phyloP scores from a whole-genome alignment of 2,329 filamentous ascomycete species.

The Parasarocladium wereldwijsianum region DNA sequence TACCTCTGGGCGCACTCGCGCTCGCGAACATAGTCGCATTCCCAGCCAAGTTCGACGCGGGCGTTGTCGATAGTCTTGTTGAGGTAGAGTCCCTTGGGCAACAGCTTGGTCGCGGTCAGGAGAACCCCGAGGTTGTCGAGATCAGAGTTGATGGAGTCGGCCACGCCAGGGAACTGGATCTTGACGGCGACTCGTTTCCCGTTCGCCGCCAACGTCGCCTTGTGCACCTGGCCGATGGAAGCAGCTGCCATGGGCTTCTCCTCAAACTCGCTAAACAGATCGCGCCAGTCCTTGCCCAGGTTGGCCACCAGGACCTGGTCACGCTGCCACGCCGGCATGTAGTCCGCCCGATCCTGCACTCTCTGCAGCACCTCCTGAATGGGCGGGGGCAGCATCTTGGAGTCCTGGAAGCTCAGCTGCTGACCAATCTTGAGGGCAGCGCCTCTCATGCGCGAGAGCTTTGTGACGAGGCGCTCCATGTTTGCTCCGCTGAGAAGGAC shows the following conservation, averaged over 20 bases:
- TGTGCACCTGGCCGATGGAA: conserved; percentile 93
- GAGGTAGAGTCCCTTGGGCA: conserved; percentile 84
- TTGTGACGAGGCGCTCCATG: conserved; percentile 83
- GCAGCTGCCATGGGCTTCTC: conserved; percentile 89
- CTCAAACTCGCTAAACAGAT: conserved; percentile 71
- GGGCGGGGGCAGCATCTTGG: conserved; percentile 78
- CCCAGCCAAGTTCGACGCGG: conserved; percentile 82
- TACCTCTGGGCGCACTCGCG: conserved; percentile 69
- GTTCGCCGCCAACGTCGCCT: conserved; percentile 61
- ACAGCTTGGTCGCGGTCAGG: conserved; percentile 73
- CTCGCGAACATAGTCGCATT: conserved; percentile 90
- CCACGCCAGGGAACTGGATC: conserved; percentile 92
- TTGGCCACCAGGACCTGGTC: conserved; percentile 69
- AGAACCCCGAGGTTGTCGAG: conserved; percentile 86
- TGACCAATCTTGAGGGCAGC: conserved; percentile 95
- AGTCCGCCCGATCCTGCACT: conserved; percentile 92
- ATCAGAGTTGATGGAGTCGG: conserved; percentile 91
- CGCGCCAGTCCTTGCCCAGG: conserved; percentile 71
- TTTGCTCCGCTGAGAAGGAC: conserved; percentile 79
- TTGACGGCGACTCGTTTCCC: conserved; percentile 79
- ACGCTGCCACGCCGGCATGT: conserved; percentile 91
- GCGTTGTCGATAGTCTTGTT: conserved; percentile 97
- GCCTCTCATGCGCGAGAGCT: conserved; percentile 89
- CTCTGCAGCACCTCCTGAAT: conserved; percentile 85
- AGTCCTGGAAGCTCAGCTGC: conserved; percentile 97